Conservation (phyloP, 2,329 filamentous ascomycete species). For the Exophiala oligosperma region DNA sequence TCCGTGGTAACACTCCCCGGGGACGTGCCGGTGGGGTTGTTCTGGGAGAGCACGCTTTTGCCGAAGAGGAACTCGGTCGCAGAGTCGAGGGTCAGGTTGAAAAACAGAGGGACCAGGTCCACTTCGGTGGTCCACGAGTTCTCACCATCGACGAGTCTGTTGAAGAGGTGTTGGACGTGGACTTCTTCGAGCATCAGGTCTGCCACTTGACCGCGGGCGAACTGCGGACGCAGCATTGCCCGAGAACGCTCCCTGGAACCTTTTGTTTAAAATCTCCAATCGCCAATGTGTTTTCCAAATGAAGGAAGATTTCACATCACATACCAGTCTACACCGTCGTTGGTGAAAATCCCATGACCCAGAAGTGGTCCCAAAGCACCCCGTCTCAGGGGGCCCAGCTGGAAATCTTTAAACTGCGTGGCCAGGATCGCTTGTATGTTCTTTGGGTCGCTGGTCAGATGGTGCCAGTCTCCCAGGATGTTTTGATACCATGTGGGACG, state of each 20-base stretch:
- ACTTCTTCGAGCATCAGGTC: slow-evolving; percentile 79
- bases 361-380: no score
- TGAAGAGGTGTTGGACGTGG: slow-evolving; percentile 62
- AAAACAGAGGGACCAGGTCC: slow-evolving; percentile 63
- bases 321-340: slow-evolving; percentile 71
- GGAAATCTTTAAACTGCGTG: slow-evolving; percentile 79
- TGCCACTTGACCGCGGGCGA: slow-evolving; percentile 78
- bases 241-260: slow-evolving; percentile 51
- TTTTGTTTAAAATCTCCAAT: no score
- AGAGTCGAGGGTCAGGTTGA: slow-evolving; percentile 64
- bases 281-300: no score
- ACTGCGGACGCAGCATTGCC: slow-evolving; percentile 80
- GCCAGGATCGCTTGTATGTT: slow-evolving; percentile 86
- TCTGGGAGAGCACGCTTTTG: slow-evolving; percentile 51
- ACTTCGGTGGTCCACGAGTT: slow-evolving; percentile 49
- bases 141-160: slow-evolving; percentile 55
- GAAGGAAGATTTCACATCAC: no score
- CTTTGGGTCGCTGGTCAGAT: slow-evolving; percentile 37
- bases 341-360: slow-evolving; percentile 59
- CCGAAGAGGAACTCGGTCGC: slow-evolving; percentile 70
- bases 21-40: slow-evolving; percentile 30
- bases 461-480: slow-evolving; percentile 15
- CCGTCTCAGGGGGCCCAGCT: slow-evolving; percentile 59
- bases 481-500: neutral
- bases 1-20: slow-evolving; percentile 37